Conservation (phyloP, 805 yeast genomes). For the Starmera quercuum region DNA sequence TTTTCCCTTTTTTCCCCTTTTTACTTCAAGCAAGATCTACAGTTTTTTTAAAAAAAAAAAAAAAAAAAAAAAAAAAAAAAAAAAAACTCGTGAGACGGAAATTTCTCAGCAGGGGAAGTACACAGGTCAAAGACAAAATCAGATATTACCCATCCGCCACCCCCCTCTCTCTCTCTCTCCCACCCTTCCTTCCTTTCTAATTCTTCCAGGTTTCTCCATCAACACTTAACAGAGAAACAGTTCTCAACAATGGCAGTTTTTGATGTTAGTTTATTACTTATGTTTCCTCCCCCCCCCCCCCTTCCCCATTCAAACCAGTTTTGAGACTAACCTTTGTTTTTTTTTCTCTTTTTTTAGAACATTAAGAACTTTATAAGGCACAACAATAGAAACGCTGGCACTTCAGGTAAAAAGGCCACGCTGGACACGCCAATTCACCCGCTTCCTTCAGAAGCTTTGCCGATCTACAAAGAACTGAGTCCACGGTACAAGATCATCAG, state of each 20-base stretch:
- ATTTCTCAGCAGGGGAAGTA: too few relatives aligned
- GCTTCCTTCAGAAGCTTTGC: conserved; percentile 2
- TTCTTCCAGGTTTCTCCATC: neutral
- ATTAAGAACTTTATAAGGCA: conserved; percentile 7
- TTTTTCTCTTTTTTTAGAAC: conserved; percentile 1
- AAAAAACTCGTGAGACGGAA: too few relatives aligned
- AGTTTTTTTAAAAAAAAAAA: too few relatives aligned
- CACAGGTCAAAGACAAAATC: too few relatives aligned
- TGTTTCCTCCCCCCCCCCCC: neutral
- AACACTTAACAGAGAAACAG: neutral
- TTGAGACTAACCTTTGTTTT: neutral
- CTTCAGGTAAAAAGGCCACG: neutral
- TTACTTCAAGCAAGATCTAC: too few relatives aligned
- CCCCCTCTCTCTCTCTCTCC: too few relatives aligned
- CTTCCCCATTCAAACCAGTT: neutral
- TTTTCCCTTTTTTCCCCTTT: too few relatives aligned
- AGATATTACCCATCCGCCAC: too few relatives aligned
- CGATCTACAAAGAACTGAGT: conserved; percentile 11
- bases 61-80: too few relatives aligned
- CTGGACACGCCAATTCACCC: neutral
- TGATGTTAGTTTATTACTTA: conserved; percentile 1
- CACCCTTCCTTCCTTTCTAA: too few relatives aligned
- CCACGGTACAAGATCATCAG: conserved; percentile 31
- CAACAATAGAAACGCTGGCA: neutral
- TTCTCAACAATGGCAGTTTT: conserved; percentile 1